Percentiles rank a stretch among this genome's conserved stretches.
phyloP scores from a whole-genome alignment of 108 stramenopile genomes.

The Fragilaria crotonensis region DNA sequence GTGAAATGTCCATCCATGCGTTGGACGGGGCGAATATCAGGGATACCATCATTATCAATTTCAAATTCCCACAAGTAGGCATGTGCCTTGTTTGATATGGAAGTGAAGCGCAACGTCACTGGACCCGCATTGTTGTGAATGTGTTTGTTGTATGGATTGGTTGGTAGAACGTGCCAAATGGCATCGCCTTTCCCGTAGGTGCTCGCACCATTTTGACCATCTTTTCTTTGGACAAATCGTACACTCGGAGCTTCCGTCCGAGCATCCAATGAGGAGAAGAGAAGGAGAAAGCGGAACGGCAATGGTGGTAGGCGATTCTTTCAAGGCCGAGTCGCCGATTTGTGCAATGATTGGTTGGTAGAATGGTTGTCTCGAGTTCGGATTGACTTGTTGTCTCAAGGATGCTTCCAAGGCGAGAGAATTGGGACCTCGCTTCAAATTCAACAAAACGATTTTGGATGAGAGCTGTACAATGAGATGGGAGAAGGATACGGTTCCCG shows the following conservation, averaged over 20 bases:
- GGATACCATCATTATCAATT: conserved; percentile 12
- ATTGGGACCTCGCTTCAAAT: conserved; percentile 2
- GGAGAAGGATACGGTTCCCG: neutral
- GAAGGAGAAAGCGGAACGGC: conserved; percentile 23
- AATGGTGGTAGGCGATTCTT: conserved; percentile 6
- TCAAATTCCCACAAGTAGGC: conserved; percentile 49
- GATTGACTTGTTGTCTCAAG: neutral
- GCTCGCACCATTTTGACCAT: conserved; percentile 45
- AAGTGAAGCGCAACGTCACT: conserved; percentile 24
- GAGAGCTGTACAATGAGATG: neutral
- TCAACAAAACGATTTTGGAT: neutral
- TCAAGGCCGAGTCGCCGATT: neutral
- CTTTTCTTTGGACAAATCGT: conserved; percentile 29
- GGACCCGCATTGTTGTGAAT: neutral
- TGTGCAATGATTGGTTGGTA: conserved; percentile 12
- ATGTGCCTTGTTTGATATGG: conserved; percentile 46
- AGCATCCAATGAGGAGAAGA: conserved; percentile 38
- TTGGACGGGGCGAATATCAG: conserved; percentile 32
- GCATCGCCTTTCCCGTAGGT: conserved; percentile 39
- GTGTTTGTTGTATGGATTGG: conserved; percentile 33
- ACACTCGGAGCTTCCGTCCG: conserved; percentile 55
- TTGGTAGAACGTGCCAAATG: conserved; percentile 36
- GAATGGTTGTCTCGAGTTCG: neutral
- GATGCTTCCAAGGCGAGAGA: neutral
- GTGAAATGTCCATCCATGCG: conserved; percentile 34